Evolutionary conservation across 176 grass and related monocot genomes (phyloP), one percentile per base, ranked within the genome.

Genomic region (Oryza punctata): DNA sequence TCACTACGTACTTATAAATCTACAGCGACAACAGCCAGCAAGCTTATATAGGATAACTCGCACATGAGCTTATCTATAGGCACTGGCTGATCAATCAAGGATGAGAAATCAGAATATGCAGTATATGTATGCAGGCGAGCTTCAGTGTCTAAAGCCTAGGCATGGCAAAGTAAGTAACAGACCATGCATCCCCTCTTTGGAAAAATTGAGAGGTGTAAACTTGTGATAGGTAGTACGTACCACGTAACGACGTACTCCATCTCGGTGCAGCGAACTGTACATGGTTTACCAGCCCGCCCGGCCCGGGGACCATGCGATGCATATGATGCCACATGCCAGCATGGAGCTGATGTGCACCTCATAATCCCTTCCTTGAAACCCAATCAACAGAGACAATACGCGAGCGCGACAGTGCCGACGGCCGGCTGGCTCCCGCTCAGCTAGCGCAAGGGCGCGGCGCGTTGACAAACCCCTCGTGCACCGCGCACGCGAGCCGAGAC

Each of bases 321-420:
- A 54, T 19, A 5, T n/a, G n/a, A n/a, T n/a, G n/a, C n/a, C n/a
- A n/a, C n/a, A 47, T 19, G 80, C 67, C 86, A 83, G 80, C 74
- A 40, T 33, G 70, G 28, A 11, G 24, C 3, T 11, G 67, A 67
- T 35, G 81, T 46, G 69, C 75, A 19, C 25, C 32, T 78, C 47
- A 16, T 70, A 40, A 82, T 77, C 52, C 67, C 52, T 85, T 76
- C 8, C 77, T 85, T 80, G 59, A 13, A 76, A 47, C 82, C 10
- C 28, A 89, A 80, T 89, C 82, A 24, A 80, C 81, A 80, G 49
- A 3, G 82, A 85, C 81, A 61, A 5, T 1, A 24, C 40, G 74
- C 44, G 81, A 66, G n/a, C 25, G 75, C 69, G 86, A 79, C 75
- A 16, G 66, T 29, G 21, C 28, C 28, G 28, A 29, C 28, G 28